phyloP scores from a whole-genome alignment of 75 land plant genomes.

The Pinus taeda region DNA sequence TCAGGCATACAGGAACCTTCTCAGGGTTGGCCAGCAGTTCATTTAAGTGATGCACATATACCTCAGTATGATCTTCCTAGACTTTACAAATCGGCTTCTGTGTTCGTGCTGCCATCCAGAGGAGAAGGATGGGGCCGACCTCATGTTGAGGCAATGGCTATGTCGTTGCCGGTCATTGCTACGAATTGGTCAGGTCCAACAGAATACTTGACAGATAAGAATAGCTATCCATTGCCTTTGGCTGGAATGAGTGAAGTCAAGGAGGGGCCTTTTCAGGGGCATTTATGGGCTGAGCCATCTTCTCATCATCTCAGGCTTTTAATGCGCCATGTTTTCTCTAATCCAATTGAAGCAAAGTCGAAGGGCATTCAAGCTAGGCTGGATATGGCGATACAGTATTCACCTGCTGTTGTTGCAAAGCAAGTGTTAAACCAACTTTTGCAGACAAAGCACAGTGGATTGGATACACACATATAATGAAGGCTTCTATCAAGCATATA shows the following conservation, averaged over 20 bases:
- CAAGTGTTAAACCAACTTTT: slow-evolving; percentile 3
- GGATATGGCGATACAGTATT: slow-evolving; percentile 45
- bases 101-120: slow-evolving; percentile 79
- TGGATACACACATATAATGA: neutral
- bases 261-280: slow-evolving; percentile 81
- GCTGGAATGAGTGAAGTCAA: slow-evolving; percentile 58
- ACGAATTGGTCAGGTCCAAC: slow-evolving; percentile 93
- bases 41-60: slow-evolving; percentile 55
- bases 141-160: slow-evolving; percentile 86
- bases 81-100: slow-evolving; percentile 61
- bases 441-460: neutral
- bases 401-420: slow-evolving; percentile 8
- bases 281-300: slow-evolving; percentile 80
- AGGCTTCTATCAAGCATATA: neutral
- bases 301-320: slow-evolving; percentile 26
- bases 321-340: slow-evolving; percentile 53
- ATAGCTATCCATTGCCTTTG: slow-evolving; percentile 64
- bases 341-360: slow-evolving; percentile 51
- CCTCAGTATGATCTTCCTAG: slow-evolving; percentile 65
- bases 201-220: slow-evolving; percentile 71
- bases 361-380: slow-evolving; percentile 61
- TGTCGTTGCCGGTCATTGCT: slow-evolving; percentile 79
- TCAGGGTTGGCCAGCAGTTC: slow-evolving; percentile 63
- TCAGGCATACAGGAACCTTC: slow-evolving; percentile 41
- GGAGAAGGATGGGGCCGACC: slow-evolving; percentile 97